phyloP scores from a whole-genome alignment of 768 basidiomycete genomes.

The Rhodotorula kratochvilovae region DNA sequence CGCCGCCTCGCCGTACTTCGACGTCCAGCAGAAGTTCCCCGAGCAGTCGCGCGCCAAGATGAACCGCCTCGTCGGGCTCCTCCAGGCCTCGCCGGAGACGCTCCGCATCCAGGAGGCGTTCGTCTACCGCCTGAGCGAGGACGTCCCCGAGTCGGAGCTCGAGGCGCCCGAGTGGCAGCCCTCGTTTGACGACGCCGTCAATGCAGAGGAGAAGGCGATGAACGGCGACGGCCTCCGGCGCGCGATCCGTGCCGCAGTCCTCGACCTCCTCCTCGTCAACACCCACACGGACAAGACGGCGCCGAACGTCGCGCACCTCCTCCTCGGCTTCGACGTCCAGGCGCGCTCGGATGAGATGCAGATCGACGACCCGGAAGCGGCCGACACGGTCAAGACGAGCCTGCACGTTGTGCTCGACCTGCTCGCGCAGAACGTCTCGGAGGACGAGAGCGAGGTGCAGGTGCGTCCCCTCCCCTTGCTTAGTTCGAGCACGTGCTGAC shows the following conservation, averaged over 20 bases:
- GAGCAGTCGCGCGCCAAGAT: slow-evolving; percentile 49
- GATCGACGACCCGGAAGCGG: slow-evolving; percentile 46
- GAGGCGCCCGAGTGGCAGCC: slow-evolving; percentile 27
- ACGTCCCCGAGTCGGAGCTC: slow-evolving; percentile 61
- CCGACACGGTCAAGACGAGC: slow-evolving; percentile 53
- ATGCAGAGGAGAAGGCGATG: slow-evolving; percentile 9
- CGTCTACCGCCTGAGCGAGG: slow-evolving; percentile 60
- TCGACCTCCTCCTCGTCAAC: slow-evolving; percentile 75
- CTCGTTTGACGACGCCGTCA: slow-evolving; percentile 6
- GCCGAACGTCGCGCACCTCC: slow-evolving; percentile 81
- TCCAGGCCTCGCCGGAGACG: slow-evolving; percentile 76
- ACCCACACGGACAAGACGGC: slow-evolving; percentile 61
- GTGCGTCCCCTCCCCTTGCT: slow-evolving; percentile 6
- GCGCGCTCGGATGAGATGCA: slow-evolving; percentile 34
- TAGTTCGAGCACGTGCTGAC: neutral
- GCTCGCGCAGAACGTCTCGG: slow-evolving; percentile 62
- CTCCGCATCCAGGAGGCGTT: slow-evolving; percentile 80
- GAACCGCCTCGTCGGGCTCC: slow-evolving; percentile 67
- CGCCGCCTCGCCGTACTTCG: slow-evolving; percentile 60
- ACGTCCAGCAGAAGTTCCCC: slow-evolving; percentile 49
- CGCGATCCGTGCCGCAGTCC: slow-evolving; percentile 67
- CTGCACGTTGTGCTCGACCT: slow-evolving; percentile 76
- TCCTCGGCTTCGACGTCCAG: slow-evolving; percentile 63
- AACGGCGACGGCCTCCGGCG: slow-evolving; percentile 51
- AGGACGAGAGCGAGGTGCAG: slow-evolving; percentile 45